Evolutionary conservation across 2,329 filamentous ascomycete species (phyloP).

Genomic region (Neopestalotiopsis sp.): DNA sequence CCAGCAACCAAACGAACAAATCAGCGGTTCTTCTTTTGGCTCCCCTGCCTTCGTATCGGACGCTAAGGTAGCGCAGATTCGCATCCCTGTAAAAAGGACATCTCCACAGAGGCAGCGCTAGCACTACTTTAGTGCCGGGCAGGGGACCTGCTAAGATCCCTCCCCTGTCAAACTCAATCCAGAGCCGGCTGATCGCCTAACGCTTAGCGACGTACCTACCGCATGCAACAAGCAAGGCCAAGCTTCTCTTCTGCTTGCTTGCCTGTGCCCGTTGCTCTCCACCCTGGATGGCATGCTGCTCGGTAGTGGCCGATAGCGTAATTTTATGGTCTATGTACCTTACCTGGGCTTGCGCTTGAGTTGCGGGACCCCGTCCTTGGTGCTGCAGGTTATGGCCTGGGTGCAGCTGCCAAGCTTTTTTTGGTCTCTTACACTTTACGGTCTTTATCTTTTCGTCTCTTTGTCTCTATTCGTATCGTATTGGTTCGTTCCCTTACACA

Average conservation of each 20-base stretch:
- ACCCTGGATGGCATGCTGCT: conserved; percentile 10
- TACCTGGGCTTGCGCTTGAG: neutral
- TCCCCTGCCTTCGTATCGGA: neutral
- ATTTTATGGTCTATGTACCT: neutral
- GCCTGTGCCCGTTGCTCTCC: neutral
- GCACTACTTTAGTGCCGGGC: neutral
- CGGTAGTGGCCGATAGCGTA: conserved; percentile 12
- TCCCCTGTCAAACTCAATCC: neutral
- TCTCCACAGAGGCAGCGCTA: conserved; percentile 11
- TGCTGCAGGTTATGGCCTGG: neutral
- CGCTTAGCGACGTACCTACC: neutral
- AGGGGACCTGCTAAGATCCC: neutral
- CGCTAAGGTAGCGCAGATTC: neutral
- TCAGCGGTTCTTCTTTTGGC: neutral
- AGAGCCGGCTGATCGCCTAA: conserved; percentile 1
- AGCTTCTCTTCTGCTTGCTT: conserved; percentile 4
- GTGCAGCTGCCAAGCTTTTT: conserved; percentile 12
- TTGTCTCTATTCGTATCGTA: neutral
- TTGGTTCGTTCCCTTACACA: neutral
- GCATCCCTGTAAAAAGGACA: conserved; percentile 16
- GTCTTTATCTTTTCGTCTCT: neutral
- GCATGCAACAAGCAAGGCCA: conserved; percentile 1
- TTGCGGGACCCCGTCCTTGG: neutral
- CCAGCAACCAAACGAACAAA: neutral
- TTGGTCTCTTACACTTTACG: neutral